Evolutionary conservation across 768 basidiomycete genomes (phyloP).

Genomic region (Gloeostereum incarnatum): DNA sequence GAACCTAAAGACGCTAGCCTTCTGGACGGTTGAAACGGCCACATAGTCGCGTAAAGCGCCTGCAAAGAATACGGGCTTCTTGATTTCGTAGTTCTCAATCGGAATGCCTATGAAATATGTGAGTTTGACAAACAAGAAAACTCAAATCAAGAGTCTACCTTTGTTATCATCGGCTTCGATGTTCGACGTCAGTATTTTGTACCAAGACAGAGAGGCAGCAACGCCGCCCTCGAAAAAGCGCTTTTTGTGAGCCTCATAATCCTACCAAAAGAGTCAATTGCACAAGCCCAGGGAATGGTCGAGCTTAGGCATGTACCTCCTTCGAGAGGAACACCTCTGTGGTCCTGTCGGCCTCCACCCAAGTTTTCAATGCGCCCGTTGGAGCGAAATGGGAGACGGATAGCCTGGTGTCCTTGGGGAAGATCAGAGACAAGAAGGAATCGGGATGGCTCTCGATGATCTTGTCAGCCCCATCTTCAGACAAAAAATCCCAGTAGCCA

Average conservation of each 20-base stretch:
- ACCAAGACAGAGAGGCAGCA: constrained; percentile 23
- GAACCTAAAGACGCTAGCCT: constrained; percentile 4
- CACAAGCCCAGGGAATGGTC: neutral
- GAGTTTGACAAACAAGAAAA: too few species aligned
- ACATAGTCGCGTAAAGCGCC: constrained; percentile 20
- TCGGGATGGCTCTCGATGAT: constrained; percentile 25
- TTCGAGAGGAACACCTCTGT: constrained; percentile 15
- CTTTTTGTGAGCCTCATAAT: constrained; percentile 11
- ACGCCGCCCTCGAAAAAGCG: constrained; percentile 18
- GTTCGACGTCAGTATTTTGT: constrained; percentile 19
- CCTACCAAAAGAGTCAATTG: constrained; percentile 9
- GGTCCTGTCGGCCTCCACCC: constrained; percentile 21
- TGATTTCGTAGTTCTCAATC: constrained; percentile 15
- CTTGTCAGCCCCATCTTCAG: constrained; percentile 19
- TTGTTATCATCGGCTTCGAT: constrained; percentile 20
- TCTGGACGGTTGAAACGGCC: constrained; percentile 11
- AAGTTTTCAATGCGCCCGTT: constrained; percentile 23
- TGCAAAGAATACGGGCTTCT: constrained; percentile 25
- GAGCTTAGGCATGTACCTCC: constrained; percentile 22
- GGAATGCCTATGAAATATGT: too few species aligned
- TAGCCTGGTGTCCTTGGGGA: constrained; percentile 21
- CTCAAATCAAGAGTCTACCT: too few species aligned
- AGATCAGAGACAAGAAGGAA: constrained; percentile 24
- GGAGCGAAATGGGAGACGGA: constrained; percentile 25
- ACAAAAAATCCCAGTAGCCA: constrained; percentile 29